Evolutionary conservation across 305 asterid genomes (phyloP).

Genomic region (Ilex paraguariensis): DNA sequence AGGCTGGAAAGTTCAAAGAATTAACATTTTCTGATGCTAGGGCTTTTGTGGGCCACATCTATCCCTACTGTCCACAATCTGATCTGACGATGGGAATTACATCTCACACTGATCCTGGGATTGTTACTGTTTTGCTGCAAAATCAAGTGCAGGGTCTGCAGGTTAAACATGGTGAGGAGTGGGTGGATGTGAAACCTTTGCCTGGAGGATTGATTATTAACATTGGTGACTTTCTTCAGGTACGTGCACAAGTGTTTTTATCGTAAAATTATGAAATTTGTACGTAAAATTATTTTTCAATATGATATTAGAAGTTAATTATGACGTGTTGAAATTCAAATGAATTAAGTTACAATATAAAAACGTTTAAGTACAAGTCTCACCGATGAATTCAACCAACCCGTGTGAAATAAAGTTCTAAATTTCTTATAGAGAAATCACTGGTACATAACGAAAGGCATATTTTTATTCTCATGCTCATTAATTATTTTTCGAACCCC

Average conservation of each 20-base stretch:
- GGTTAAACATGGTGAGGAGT: not conserved
- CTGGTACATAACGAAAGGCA: too few relatives aligned
- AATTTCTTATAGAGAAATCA: too few relatives aligned
- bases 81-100: not conserved
- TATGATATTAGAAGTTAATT: too few relatives aligned
- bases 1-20: not conserved
- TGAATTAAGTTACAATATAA: too few relatives aligned
- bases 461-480: too few relatives aligned
- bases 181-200: not conserved
- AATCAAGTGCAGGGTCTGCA: not conserved
- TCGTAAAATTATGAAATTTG: too few relatives aligned
- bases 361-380: too few relatives aligned
- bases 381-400: too few relatives aligned
- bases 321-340: too few relatives aligned
- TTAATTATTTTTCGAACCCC: too few relatives aligned
- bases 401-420: too few relatives aligned
- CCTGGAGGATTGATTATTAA: not conserved
- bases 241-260: not conserved
- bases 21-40: not conserved
- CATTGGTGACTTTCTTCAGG: constrained; percentile 2
- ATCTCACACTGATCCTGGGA: not conserved
- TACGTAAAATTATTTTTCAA: too few relatives aligned
- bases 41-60: not conserved
- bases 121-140: not conserved
- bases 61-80: not conserved